Evolutionary conservation across 2,329 filamentous ascomycete species (phyloP).

Genomic region (Fusarium kyushuense): DNA sequence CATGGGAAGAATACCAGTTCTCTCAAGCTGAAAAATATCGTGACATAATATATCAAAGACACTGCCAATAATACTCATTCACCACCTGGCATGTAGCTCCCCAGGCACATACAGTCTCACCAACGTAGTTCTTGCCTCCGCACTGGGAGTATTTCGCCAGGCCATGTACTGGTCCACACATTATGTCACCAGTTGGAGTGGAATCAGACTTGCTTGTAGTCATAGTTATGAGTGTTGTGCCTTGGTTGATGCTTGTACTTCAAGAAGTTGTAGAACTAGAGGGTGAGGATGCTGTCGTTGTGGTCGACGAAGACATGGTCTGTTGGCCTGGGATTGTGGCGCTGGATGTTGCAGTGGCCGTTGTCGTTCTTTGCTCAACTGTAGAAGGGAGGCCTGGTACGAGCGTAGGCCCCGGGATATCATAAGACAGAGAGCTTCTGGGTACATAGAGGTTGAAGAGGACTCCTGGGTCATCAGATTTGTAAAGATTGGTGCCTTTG

Average conservation of each 20-base stretch:
- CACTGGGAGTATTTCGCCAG: constrained; percentile 43
- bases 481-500: constrained; percentile 49
- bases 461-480: constrained; percentile 49
- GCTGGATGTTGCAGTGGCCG: constrained; percentile 36
- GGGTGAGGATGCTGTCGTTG: not conserved
- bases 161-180: constrained; percentile 34
- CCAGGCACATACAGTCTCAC: constrained; percentile 29
- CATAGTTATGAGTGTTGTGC: constrained; percentile 29
- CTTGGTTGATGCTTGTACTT: not conserved
- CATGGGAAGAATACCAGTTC: not conserved
- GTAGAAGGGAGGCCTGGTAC: constrained; percentile 39
- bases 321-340: constrained; percentile 36
- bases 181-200: constrained; percentile 29
- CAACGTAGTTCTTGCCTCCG: constrained; percentile 22
- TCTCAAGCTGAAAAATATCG: not conserved
- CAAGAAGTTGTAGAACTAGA: constrained; percentile 6
- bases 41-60: constrained; percentile 17
- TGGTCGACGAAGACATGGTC: not conserved
- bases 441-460: constrained; percentile 50
- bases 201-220: constrained; percentile 10
- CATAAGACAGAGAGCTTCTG: constrained; percentile 43
- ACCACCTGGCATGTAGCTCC: constrained; percentile 30
- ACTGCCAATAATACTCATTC: constrained; percentile 38
- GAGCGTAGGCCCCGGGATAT: constrained; percentile 47
- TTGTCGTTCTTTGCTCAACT: constrained; percentile 16